These are phyloP conservation scores for Fusarium sp. DNA, from an alignment of 2,329 filamentous ascomycete genomes.

Conservation along the genomic window DNA sequence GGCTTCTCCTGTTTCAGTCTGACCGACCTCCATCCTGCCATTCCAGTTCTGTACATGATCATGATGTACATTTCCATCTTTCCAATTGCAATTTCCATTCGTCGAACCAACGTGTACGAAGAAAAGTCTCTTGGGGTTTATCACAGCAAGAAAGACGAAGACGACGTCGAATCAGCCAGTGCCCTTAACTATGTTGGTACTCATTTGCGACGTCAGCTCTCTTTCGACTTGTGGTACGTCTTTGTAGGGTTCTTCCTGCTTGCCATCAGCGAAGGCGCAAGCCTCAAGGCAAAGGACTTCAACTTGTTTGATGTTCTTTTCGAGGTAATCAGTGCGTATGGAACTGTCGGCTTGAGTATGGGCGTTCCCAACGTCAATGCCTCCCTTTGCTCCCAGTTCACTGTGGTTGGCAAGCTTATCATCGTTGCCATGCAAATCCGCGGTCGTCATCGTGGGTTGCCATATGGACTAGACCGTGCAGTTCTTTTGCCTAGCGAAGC, in stretches of 20 bases:
- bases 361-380: slow-evolving; percentile 83
- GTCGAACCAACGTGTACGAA: slow-evolving; percentile 95
- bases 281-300: slow-evolving; percentile 74
- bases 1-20: slow-evolving; percentile 89
- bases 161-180: slow-evolving; percentile 61
- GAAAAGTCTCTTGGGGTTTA: slow-evolving; percentile 87
- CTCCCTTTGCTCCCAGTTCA: slow-evolving; percentile 87
- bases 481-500: slow-evolving; percentile 70
- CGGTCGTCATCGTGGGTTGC: slow-evolving; percentile 76
- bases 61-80: slow-evolving; percentile 99
- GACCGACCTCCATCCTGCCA: slow-evolving; percentile 83
- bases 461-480: slow-evolving; percentile 74
- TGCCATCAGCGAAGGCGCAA: slow-evolving; percentile 83
- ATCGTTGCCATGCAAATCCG: slow-evolving; percentile 78
- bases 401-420: slow-evolving; percentile 76
- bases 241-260: slow-evolving; percentile 95
- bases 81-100: slow-evolving; percentile 94
- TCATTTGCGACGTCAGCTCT: slow-evolving; percentile 92
- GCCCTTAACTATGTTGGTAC: slow-evolving; percentile 88
- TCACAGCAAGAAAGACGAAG: slow-evolving; percentile 61
- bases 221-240: slow-evolving; percentile 98
- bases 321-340: slow-evolving; percentile 90
- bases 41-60: slow-evolving; percentile 93
- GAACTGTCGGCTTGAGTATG: slow-evolving; percentile 91
- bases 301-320: slow-evolving; percentile 80